Evolutionary conservation across 805 yeast genomes (phyloP), one percentile per base, ranked within the genome.

Genomic region (Myxozyma udenii): DNA sequence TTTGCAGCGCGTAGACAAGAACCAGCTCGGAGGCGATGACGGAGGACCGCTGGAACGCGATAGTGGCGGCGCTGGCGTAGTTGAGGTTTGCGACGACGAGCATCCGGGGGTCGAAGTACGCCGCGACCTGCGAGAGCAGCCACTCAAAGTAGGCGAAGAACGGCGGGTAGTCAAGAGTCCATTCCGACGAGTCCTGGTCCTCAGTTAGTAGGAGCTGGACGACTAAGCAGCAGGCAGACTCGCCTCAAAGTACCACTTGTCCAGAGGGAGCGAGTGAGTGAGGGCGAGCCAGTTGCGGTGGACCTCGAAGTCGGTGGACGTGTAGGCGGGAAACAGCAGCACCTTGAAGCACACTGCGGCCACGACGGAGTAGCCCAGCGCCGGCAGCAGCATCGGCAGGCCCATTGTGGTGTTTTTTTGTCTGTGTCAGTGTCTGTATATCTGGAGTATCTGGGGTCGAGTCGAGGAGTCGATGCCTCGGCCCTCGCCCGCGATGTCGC

Each of bases 141-240:
- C 89, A 88, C 68, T 93, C 98, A 62, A 93, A 91, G 68, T 88
- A 90, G 0, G 98, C 98, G 69, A 93, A 93, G 63, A 89, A 87
- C 0, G 99, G 99, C 9, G 99, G 98, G 69, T 91, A 93, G 68
- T 93, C 98, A 37, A 93, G 71, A 0, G 98, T 93, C 97, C 98
- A 93, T 65, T 85, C 89, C 41, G 80, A 78, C 14, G 80, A 78
- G 0, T 87, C 80, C 42, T 55, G 30, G 23, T 21, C 26, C 9
- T 2, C 11, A 12, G 6, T 3, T 7, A 38, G 14, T n/a, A 12
- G 9, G n/a, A n/a, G 12, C 6, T 7, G 21, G 5, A 22, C 24
- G 14, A 14, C 12, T 11, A 21, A 12, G 37, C 19, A 5, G n/a
- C n/a, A n/a, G n/a, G n/a, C n/a, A n/a, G n/a, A 16, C 40, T 16